These are phyloP conservation scores for Septoria petroselini DNA, from an alignment of 2,329 filamentous ascomycete genomes.

Conservation along the genomic window DNA sequence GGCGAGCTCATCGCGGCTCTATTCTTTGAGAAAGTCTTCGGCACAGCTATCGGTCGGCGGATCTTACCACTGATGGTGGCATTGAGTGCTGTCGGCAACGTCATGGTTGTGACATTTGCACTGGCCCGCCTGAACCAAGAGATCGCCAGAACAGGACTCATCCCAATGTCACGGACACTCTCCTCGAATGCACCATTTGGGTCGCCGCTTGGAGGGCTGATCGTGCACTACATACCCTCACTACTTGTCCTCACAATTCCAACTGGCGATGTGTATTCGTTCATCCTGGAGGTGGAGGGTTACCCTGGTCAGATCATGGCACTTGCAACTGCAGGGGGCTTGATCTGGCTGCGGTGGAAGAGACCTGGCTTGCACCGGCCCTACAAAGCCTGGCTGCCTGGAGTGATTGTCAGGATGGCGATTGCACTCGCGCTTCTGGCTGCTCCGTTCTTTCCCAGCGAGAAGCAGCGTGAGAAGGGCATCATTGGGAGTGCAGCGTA, in stretches of 20 bases:
- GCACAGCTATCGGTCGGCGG: constrained; percentile 54
- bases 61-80: constrained; percentile 64
- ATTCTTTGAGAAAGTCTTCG: constrained; percentile 65
- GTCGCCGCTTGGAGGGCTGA: constrained; percentile 63
- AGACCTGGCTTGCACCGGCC: constrained; percentile 61
- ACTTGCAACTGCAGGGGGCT: constrained; percentile 56
- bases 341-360: constrained; percentile 59
- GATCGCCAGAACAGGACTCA: constrained; percentile 67
- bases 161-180: constrained; percentile 60
- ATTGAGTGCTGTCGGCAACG: constrained; percentile 65
- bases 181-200: constrained; percentile 65
- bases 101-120: constrained; percentile 69
- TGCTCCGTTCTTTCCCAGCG: constrained; percentile 60
- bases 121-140: constrained; percentile 68
- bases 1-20: constrained; percentile 66
- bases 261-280: constrained; percentile 64
- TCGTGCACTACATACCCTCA: constrained; percentile 67
- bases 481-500: constrained; percentile 54
- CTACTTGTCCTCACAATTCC: constrained; percentile 64
- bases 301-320: constrained; percentile 63
- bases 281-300: constrained; percentile 69
- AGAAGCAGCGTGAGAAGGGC: constrained; percentile 46
- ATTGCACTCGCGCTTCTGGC: constrained; percentile 56
- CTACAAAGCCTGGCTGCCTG: constrained; percentile 63
- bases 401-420: constrained; percentile 55